Evolutionary conservation across 2,329 filamentous ascomycete species (phyloP), one percentile per base, ranked within the genome.

Genomic region (Diaporthe amygdali): DNA sequence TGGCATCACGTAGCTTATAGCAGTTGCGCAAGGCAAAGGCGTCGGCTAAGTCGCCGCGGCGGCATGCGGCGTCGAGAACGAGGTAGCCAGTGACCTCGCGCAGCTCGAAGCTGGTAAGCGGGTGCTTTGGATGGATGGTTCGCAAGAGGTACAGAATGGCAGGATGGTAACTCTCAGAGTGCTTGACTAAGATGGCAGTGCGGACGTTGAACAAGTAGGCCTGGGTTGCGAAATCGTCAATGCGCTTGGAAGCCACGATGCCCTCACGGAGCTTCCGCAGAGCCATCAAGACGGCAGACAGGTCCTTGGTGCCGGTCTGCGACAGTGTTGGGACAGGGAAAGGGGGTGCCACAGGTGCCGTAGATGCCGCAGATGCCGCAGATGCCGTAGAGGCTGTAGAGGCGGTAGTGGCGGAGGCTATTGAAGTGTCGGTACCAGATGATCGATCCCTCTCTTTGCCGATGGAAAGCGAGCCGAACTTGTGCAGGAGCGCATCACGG

Each of bases 191-290:
- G 73, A 99, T 92, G 30, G 93, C 91, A 32, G 95, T 87, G 68
- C 95, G 92, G 76, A 97, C 94, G 77, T 94, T 94, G 85, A 98
- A 98, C 73, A 97, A 90, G 82, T 98, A 97, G 20, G 92, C 94
- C 76, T 95, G 91, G n/a, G 93, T 90, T 1, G 96, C 92, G 81
- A 99, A 99, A 66, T 89, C 86, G 78, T 97, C 93, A 44, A 87
- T 85, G 25, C 95, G 90, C 67, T 91, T 90, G 10, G 93, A 91
- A 15, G 94, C 94, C 3, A 97, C 90, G 59, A 98, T 92, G 30
- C 92, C 95, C 84, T 99, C 96, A 70, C 96, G 91, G 39, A 99
- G 89, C 81, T 98, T 98, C 73, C 96, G 92, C 79, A 98, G 91
- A 3, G 96, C 94, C 77, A 93, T 89, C 68, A 98, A 87, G 66